These are phyloP conservation scores for Scheffersomyces illinoinensis DNA, from an alignment of 1,139 yeast species.

Conservation along the genomic window DNA sequence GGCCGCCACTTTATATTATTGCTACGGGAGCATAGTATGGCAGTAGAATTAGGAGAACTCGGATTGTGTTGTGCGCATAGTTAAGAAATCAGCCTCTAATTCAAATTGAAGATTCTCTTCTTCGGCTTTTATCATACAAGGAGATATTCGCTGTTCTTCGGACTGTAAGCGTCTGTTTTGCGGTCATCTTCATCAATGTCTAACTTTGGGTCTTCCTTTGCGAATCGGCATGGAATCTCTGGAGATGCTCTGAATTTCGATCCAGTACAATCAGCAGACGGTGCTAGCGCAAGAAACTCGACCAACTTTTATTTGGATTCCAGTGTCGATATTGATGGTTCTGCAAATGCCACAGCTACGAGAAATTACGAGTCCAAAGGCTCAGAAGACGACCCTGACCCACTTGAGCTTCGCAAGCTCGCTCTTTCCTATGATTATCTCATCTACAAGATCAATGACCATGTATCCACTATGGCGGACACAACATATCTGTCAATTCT, in stretches of 20 bases:
- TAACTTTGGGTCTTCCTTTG: not conserved
- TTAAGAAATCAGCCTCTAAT: not conserved
- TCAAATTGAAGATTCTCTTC: not conserved
- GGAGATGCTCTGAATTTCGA: not conserved
- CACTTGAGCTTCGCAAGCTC: conserved; percentile 59
- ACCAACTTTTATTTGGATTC: not conserved
- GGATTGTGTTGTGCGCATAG: not conserved
- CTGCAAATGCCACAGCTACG: not conserved
- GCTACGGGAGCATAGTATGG: not conserved
- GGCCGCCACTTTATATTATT: not conserved
- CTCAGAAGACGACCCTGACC: conserved; percentile 48
- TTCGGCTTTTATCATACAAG: not conserved
- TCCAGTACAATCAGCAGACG: not conserved
- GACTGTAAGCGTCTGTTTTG: not conserved
- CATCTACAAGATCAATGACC: conserved; percentile 59
- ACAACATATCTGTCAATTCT: conserved; percentile 31
- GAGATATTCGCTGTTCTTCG: not conserved
- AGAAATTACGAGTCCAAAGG: not conserved
- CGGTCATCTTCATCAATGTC: not conserved
- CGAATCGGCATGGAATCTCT: not conserved
- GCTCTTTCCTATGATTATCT: conserved; percentile 65
- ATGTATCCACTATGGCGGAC: conserved; percentile 42
- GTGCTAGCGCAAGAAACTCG: not conserved
- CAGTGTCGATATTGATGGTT: not conserved
- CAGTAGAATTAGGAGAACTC: not conserved